Evolutionary conservation across 2,329 filamentous ascomycete species (phyloP).

Genomic region (Colletotrichum neosansevieriae): DNA sequence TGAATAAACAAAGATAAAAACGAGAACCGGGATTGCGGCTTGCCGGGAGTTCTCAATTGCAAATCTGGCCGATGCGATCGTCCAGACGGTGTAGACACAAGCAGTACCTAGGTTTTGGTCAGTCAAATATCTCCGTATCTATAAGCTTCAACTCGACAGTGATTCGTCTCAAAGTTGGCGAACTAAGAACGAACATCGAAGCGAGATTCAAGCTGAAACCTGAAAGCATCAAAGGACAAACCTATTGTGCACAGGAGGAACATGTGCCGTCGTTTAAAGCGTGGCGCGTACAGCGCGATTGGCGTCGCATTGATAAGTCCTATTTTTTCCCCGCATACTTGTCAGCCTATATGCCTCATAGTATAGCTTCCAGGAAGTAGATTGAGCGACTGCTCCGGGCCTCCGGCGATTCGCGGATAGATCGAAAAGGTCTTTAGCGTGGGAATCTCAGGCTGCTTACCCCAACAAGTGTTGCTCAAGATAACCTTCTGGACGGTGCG

Average conservation of each 20-base stretch:
- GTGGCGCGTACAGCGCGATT: slow-evolving; percentile 52
- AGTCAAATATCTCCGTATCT: not conserved
- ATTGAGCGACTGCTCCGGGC: too few species aligned
- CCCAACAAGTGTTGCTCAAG: slow-evolving; percentile 53
- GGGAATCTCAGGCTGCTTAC: not conserved
- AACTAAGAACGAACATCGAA: too few species aligned
- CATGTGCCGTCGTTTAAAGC: slow-evolving; percentile 50
- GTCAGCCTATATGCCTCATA: not conserved
- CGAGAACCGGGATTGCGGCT: slow-evolving; percentile 54
- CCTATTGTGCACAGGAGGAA: slow-evolving; percentile 52
- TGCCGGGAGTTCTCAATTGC: slow-evolving; percentile 48
- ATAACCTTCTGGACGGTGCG: slow-evolving; percentile 53
- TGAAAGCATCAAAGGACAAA: not conserved
- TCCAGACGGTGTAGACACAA: slow-evolving; percentile 54
- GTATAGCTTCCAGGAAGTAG: too few species aligned
- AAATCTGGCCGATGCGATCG: slow-evolving; percentile 53
- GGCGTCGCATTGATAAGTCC: slow-evolving; percentile 51
- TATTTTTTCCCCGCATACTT: not conserved
- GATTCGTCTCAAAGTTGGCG: too few species aligned
- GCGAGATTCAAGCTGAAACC: too few species aligned
- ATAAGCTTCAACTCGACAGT: not conserved
- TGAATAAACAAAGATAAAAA: slow-evolving; percentile 58
- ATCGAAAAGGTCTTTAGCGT: too few species aligned
- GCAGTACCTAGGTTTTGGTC: slow-evolving; percentile 45
- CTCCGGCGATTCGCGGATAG: too few species aligned